Conservation (phyloP, 169 alveolate species). For the Eimeria zaria region DNA sequence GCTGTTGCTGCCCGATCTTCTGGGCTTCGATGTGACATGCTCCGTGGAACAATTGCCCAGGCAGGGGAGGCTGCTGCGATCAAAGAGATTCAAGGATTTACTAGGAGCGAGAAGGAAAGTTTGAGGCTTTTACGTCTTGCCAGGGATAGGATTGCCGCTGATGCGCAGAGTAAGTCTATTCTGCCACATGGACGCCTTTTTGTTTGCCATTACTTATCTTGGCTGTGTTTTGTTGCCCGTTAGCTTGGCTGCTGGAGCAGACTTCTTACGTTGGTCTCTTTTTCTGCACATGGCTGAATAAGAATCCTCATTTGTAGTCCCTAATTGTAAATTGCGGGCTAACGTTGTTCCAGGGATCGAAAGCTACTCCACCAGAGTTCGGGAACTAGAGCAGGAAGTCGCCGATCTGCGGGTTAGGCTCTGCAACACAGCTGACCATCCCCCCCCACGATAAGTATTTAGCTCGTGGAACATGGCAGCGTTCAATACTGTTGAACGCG, state of each 20-base stretch:
- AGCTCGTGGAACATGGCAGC: not conserved
- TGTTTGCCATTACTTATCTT: not conserved
- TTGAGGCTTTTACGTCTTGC: constrained; percentile 87
- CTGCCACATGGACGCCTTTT: not conserved
- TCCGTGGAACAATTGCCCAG: constrained; percentile 80
- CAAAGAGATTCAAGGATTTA: constrained; percentile 80
- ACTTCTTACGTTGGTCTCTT: not conserved
- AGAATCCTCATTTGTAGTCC: not conserved
- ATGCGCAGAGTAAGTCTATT: constrained; percentile 85
- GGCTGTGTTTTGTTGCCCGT: not conserved
- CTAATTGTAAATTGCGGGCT: not conserved
- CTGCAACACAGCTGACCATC: not conserved
- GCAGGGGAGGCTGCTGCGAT: constrained; percentile 84
- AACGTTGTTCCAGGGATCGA: constrained; percentile 70
- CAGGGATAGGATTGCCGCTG: constrained; percentile 89
- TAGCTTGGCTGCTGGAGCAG: not conserved
- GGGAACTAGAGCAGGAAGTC: constrained; percentile 81
- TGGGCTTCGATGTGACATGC: constrained; percentile 82
- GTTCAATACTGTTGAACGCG: not conserved
- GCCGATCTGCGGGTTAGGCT: constrained; percentile 84
- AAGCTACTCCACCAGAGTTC: constrained; percentile 61
- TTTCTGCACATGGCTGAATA: not conserved
- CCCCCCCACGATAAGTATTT: constrained; percentile 15
- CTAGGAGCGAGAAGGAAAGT: constrained; percentile 88
- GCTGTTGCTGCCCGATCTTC: constrained; percentile 81